Conservation (phyloP, 148 eudicot species). For the Rhododendron griersonianum region DNA sequence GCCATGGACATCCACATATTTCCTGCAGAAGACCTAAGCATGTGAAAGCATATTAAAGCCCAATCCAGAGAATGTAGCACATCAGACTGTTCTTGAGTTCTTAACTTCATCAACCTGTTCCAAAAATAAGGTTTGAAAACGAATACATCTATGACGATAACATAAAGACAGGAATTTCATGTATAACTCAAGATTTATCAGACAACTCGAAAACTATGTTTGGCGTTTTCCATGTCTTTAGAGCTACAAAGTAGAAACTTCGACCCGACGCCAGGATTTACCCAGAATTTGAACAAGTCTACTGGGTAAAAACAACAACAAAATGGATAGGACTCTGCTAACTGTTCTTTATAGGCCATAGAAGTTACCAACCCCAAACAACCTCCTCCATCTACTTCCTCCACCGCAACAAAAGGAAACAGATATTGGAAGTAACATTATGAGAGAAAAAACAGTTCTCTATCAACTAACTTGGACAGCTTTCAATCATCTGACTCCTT, state of each 20-base stretch:
- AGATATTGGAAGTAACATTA: neutral
- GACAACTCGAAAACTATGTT: neutral
- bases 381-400: neutral
- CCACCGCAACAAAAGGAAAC: neutral
- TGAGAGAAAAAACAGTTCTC: neutral
- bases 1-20: neutral
- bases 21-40: neutral
- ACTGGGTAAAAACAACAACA: neutral
- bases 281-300: neutral
- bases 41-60: neutral
- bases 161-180: neutral
- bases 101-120: neutral
- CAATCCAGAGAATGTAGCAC: neutral
- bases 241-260: neutral
- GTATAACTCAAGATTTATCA: neutral
- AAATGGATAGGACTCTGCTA: neutral
- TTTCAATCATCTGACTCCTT: constrained; percentile 41
- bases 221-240: neutral
- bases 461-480: neutral
- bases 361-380: neutral
- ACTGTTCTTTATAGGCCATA: neutral
- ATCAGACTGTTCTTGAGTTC: neutral
- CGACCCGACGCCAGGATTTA: neutral
- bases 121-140: neutral
- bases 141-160: neutral